Conservation (phyloP, 116 monocot genomes). For the Cymodocea nodosa region DNA sequence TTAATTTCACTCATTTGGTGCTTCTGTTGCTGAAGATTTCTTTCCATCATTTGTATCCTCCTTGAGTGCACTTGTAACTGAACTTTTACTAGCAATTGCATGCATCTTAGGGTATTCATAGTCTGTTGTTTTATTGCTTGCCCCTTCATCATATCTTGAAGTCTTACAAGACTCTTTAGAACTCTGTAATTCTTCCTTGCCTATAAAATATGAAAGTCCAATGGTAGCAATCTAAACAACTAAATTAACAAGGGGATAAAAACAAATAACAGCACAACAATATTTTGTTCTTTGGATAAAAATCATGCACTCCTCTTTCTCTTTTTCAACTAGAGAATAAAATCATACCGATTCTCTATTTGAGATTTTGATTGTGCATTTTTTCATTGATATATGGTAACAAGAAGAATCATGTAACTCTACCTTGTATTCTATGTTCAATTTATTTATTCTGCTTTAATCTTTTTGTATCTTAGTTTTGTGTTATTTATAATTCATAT, state of each 20-base stretch:
- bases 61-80: slow-evolving; percentile 49
- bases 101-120: slow-evolving; percentile 46
- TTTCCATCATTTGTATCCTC: slow-evolving; percentile 61
- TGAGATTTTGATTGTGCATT: not conserved
- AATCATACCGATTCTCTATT: not conserved
- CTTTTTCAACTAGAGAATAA: not conserved
- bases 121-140: slow-evolving; percentile 60
- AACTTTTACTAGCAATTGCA: slow-evolving; percentile 62
- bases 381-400: too few relatives aligned
- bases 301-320: not conserved
- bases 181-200: slow-evolving; percentile 56
- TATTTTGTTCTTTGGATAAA: not conserved
- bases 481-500: too few relatives aligned
- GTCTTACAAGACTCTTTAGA: slow-evolving; percentile 49
- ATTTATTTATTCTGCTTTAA: too few relatives aligned
- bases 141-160: slow-evolving; percentile 57
- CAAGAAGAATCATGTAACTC: too few relatives aligned
- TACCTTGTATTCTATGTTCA: too few relatives aligned
- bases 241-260: not conserved
- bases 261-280: not conserved
- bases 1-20: slow-evolving; percentile 27
- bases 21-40: slow-evolving; percentile 12
- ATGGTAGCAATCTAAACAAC: too few relatives aligned
- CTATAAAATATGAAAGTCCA: slow-evolving; percentile 17
- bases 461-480: too few relatives aligned